Percentiles rank a stretch among this genome's conserved stretches.
phyloP scores from a whole-genome alignment of 2,329 filamentous ascomycete genomes.

The Dissoconium aciculare region DNA sequence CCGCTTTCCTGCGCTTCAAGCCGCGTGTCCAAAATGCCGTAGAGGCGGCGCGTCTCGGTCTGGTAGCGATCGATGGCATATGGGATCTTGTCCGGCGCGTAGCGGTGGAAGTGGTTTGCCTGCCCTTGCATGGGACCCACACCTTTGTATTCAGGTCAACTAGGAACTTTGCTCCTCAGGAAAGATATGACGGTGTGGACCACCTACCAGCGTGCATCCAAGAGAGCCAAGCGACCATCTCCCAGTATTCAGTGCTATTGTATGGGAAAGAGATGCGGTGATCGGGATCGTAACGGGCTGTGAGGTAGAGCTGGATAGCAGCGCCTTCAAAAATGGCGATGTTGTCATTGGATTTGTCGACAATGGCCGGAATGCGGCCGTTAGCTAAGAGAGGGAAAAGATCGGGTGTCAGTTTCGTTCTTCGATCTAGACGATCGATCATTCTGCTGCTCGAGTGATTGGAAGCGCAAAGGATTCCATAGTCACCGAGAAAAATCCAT shows the following conservation, averaged over 20 bases:
- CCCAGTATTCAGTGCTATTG: slow-evolving; percentile 28
- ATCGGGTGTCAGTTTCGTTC: neutral
- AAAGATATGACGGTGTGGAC: slow-evolving; percentile 30
- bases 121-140: slow-evolving; percentile 22
- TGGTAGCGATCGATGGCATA: slow-evolving; percentile 35
- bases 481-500: too few relatives aligned
- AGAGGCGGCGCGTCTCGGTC: slow-evolving; percentile 35
- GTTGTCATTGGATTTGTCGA: slow-evolving; percentile 23
- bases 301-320: slow-evolving; percentile 33
- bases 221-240: slow-evolving; percentile 32
- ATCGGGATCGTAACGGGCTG: slow-evolving; percentile 28
- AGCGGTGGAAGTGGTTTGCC: slow-evolving; percentile 35
- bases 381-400: slow-evolving; percentile 21
- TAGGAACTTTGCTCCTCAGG: slow-evolving; percentile 4
- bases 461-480: too few relatives aligned
- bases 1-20: slow-evolving; percentile 17
- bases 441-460: too few relatives aligned
- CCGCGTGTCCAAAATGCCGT: slow-evolving; percentile 31
- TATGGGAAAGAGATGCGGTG: slow-evolving; percentile 20
- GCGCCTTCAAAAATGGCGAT: slow-evolving; percentile 31
- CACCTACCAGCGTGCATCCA: slow-evolving; percentile 30
- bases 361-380: slow-evolving; percentile 34
- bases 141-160: too few relatives aligned
- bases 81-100: slow-evolving; percentile 29
- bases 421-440: too few relatives aligned